Conservation (phyloP, 164 flowering plant species). For the Akebia trifoliata region DNA sequence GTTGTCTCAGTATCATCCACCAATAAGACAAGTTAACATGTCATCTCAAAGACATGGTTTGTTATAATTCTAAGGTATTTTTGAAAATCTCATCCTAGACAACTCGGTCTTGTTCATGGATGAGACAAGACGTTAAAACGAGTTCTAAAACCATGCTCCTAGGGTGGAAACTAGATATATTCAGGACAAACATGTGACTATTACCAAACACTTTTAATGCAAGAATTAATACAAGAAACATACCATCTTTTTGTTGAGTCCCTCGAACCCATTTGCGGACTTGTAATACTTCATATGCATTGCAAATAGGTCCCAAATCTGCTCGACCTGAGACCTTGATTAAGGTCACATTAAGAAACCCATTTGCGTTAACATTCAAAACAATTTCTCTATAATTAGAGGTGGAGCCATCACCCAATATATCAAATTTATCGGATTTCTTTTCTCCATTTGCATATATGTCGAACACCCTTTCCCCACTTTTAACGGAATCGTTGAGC, state of each 20-base stretch:
- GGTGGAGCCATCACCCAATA: constrained; percentile 25
- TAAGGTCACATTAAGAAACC: constrained; percentile 44
- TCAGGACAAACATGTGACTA: not conserved
- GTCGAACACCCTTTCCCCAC: constrained; percentile 57
- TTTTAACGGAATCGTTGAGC: constrained; percentile 25
- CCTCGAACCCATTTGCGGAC: constrained; percentile 25
- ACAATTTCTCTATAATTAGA: constrained; percentile 27
- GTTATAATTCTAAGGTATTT: no score
- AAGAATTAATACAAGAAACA: not conserved
- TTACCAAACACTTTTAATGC: not conserved
- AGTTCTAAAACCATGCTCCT: no score
- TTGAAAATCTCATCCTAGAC: no score
- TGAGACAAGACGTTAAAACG: no score
- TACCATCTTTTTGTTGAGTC: constrained; percentile 43
- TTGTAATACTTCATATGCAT: constrained; percentile 56
- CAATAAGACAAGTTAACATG: no score
- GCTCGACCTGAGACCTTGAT: constrained; percentile 27
- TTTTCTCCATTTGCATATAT: constrained; percentile 35
- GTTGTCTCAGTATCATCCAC: no score
- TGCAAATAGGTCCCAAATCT: constrained; percentile 50
- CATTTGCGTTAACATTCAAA: constrained; percentile 28
- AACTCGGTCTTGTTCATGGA: no score
- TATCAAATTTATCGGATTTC: constrained; percentile 27
- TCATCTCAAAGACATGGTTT: no score
- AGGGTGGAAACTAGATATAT: no score